phyloP scores from a whole-genome alignment of 495 filamentous ascomycete species.

The Glonium stellatum region DNA sequence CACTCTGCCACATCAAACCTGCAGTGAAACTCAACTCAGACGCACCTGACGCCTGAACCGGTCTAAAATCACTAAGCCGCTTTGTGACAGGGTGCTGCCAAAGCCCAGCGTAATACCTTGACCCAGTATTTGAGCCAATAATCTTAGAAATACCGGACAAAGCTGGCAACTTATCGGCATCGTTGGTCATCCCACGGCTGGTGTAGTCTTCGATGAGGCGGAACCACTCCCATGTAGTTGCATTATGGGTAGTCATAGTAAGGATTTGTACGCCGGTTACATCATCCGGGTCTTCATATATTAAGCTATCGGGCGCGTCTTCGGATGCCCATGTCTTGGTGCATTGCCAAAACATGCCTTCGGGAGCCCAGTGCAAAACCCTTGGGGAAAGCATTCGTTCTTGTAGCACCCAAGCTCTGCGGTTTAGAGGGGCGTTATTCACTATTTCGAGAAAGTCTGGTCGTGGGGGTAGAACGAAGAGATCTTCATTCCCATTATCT shows the following conservation, averaged over 20 bases:
- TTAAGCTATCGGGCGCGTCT: neutral
- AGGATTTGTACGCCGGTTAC: neutral
- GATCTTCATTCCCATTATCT: too few relatives aligned
- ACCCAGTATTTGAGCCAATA: neutral
- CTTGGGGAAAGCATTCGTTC: slow-evolving; percentile 14
- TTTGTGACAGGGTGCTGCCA: neutral
- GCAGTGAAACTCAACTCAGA: neutral
- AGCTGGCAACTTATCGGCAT: neutral
- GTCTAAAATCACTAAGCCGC: neutral
- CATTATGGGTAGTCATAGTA: neutral
- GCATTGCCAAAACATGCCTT: slow-evolving; percentile 8
- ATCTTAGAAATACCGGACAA: neutral
- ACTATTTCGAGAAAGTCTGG: neutral
- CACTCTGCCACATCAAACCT: neutral
- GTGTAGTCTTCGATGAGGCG: neutral
- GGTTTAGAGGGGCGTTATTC: neutral
- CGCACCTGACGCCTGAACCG: neutral
- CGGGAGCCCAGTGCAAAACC: neutral
- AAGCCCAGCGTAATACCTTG: neutral
- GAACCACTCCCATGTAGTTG: neutral
- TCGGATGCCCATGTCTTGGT: neutral
- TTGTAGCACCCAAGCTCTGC: slow-evolving; percentile 10
- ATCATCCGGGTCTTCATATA: neutral
- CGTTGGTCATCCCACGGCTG: neutral
- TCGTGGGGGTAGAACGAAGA: neutral